phyloP scores from a whole-genome alignment of 164 flowering plant species.

The Taxillus chinensis region DNA sequence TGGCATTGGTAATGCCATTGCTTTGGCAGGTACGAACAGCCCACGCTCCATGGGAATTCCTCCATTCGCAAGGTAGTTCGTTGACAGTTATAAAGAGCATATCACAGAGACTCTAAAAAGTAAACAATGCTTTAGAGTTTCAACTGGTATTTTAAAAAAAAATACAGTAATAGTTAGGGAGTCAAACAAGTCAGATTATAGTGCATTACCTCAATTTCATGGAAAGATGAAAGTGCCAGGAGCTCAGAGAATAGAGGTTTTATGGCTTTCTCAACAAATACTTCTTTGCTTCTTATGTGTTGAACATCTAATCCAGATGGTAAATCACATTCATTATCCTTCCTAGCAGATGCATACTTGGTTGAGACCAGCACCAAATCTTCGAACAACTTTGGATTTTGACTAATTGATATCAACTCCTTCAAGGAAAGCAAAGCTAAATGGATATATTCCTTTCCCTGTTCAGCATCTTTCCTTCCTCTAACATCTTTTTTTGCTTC shows the following conservation, averaged over 20 bases:
- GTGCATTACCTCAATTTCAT: slow-evolving; percentile 51
- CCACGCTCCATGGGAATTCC: slow-evolving; percentile 50
- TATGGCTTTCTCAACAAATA: slow-evolving; percentile 36
- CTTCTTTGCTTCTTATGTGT: slow-evolving; percentile 19
- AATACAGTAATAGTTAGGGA: no score
- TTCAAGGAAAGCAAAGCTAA: slow-evolving; percentile 51
- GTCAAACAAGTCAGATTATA: not conserved
- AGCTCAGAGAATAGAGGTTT: slow-evolving; percentile 58
- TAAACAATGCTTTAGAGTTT: slow-evolving; percentile 3
- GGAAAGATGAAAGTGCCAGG: slow-evolving; percentile 32
- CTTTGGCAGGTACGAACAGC: slow-evolving; percentile 40
- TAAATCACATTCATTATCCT: slow-evolving; percentile 21
- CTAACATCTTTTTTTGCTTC: slow-evolving; percentile 38
- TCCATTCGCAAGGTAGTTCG: slow-evolving; percentile 34
- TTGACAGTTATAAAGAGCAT: slow-evolving; percentile 40
- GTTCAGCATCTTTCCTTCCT: slow-evolving; percentile 34
- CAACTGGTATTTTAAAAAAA: no score
- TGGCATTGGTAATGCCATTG: slow-evolving; percentile 23
- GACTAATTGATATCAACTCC: slow-evolving; percentile 34
- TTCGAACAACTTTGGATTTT: slow-evolving; percentile 30
- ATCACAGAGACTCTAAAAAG: slow-evolving; percentile 49
- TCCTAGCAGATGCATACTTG: slow-evolving; percentile 8
- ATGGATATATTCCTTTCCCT: slow-evolving; percentile 37
- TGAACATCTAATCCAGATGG: slow-evolving; percentile 27
- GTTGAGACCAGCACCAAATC: slow-evolving; percentile 33